Evolutionary conservation across 805 yeast genomes (phyloP).

Genomic region (Wickerhamiella hasegawae): DNA sequence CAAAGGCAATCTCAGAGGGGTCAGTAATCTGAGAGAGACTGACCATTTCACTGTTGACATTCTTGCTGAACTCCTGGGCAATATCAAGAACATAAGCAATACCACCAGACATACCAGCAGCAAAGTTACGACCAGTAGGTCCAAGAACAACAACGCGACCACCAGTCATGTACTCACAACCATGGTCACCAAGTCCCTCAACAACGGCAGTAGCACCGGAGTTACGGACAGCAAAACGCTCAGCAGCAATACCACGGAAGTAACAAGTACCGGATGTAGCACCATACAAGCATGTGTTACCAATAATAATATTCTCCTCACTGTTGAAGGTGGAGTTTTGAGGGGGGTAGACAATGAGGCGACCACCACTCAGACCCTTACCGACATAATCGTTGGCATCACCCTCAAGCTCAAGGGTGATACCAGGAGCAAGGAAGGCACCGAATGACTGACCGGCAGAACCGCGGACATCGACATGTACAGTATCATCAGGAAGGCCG

Average conservation of each 20-base stretch:
- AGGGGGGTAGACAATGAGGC: conserved; percentile 85
- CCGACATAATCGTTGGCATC: conserved; percentile 98
- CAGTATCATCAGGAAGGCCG: conserved; percentile 90
- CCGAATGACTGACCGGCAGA: conserved; percentile 98
- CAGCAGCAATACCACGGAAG: conserved; percentile 95
- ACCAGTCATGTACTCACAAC: conserved; percentile 99
- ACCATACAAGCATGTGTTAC: conserved; percentile 96
- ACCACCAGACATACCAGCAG: conserved; percentile 99
- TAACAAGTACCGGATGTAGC: conserved; percentile 92
- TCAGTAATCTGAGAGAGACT: conserved; percentile 64
- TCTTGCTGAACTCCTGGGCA: conserved; percentile 76
- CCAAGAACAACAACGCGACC: conserved; percentile 94
- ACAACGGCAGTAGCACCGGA: conserved; percentile 96
- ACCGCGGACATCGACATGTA: conserved; percentile 81
- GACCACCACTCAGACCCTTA: conserved; percentile 93
- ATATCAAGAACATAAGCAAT: conserved; percentile 91
- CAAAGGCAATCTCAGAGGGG: conserved; percentile 84
- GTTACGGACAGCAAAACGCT: conserved; percentile 94
- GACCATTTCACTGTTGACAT: conserved; percentile 68
- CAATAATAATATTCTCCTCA: conserved; percentile 90
- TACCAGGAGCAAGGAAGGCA: conserved; percentile 92
- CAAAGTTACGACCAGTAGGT: conserved; percentile 80
- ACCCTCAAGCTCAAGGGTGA: conserved; percentile 89
- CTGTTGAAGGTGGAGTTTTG: conserved; percentile 70
- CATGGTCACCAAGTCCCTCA: conserved; percentile 97